A percentile compares a stretch with the other conserved stretches of the same genome.
These are phyloP conservation scores for Exophiala viscosa DNA, from an alignment of 2,329 filamentous ascomycete species.

Conservation along the genomic window DNA sequence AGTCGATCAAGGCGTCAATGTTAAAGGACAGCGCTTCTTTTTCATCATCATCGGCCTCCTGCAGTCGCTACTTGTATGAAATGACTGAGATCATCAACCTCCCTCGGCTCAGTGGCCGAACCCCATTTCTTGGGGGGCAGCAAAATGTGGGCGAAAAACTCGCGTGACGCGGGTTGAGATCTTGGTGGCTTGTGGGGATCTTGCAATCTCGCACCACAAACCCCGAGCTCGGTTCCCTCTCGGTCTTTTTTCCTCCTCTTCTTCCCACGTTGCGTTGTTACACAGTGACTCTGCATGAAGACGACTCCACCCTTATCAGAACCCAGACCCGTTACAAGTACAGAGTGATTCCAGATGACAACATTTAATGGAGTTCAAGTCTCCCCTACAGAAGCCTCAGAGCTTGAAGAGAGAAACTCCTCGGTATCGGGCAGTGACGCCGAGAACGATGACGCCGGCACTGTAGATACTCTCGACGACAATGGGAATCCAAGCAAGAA, in stretches of 20 bases:
- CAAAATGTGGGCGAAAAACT: too few relatives aligned
- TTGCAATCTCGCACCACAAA: constrained; percentile 1
- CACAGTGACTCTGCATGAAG: background rate
- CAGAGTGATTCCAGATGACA: constrained; percentile 12
- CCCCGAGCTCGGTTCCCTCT: constrained; percentile 14
- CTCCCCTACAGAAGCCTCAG: constrained; percentile 17
- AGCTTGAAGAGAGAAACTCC: constrained; percentile 17
- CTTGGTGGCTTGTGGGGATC: background rate
- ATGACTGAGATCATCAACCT: too few relatives aligned
- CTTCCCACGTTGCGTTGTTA: background rate
- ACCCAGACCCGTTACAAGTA: background rate
- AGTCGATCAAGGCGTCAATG: too few relatives aligned
- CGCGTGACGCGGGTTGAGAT: too few relatives aligned
- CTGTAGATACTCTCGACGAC: constrained; percentile 1
- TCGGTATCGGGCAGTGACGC: constrained; percentile 19
- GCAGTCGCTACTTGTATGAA: too few relatives aligned
- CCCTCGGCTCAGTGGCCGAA: too few relatives aligned
- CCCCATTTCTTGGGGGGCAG: too few relatives aligned
- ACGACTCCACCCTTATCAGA: constrained; percentile 1
- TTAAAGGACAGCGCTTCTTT: too few relatives aligned
- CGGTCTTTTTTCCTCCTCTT: constrained; percentile 1
- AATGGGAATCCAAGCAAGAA: constrained; percentile 37
- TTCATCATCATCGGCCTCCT: too few relatives aligned
- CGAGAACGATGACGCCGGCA: constrained; percentile 20
- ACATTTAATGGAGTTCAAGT: constrained; percentile 13